Base-by-base conservation (phyloP, 78 protist species). In the Chrysochromulina parva region DNA sequence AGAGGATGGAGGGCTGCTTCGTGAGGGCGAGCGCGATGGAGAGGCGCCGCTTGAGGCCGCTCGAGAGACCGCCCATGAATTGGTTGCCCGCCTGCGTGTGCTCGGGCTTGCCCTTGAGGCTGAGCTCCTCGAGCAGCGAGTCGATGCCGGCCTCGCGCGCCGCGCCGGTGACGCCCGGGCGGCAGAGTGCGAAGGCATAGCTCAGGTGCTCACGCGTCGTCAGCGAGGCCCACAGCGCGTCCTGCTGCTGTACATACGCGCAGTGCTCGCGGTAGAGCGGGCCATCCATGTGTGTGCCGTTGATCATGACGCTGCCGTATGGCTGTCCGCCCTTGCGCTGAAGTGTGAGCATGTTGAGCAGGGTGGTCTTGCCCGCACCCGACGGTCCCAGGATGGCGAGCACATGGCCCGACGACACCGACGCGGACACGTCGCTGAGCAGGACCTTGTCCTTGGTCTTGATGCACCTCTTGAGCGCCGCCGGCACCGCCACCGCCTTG, bases 1-100 rank as follows among this genome's bases (percentile, higher is more conserved):
- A 92, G 28, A 95, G 22, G 16, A 97, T 78, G 48, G 54, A 11
- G 20, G 98, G 98, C 28, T 84, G 58, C 62, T 91, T 85, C 26
- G 96, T 38, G 19, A 97, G 92, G 88, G 90, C 95, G 69, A 38
- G 3, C 20, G 95, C 97, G 52, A 95, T 71, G 59, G 58, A 58
- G 20, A 82, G 22, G 24, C 97, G 93, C 88, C 74, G 81, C 66
- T 53, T 28, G 85, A 92, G 95, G 22, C 96, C 96, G 78, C 92
- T 92, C 17, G 94, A 92, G 17, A 94, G 14, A 1, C 94, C 94
- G 52, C n/a, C 6, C 19, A 85, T 13, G 89, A 85, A 85, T 47
- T n/a, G 59, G 74, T 85, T 85, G 53, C 89, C 89, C 65, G 71
- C 65, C 48, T 48, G n/a, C 17, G 74, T 62, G 89, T 62, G 57